Conservation (phyloP, 306 rosid genomes). For the Glycine latifolia region DNA sequence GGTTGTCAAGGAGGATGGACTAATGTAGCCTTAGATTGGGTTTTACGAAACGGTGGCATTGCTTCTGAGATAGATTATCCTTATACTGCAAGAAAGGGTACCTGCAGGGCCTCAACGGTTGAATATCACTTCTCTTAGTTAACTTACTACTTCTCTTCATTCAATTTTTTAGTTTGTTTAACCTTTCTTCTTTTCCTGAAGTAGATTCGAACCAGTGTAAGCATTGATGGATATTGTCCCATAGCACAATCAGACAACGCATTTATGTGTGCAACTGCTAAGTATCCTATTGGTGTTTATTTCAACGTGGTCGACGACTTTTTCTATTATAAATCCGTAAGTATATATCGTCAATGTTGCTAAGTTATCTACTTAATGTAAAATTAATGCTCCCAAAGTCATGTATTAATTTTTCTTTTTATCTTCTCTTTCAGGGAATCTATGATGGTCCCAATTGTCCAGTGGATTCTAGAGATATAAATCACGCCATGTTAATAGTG, state of each 20-base stretch:
- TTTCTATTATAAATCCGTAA: constrained; percentile 14
- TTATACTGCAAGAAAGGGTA: constrained; percentile 8
- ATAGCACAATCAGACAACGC: constrained; percentile 52
- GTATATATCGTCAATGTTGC: not conserved
- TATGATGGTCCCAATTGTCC: constrained; percentile 49
- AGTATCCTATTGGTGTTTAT: constrained; percentile 60
- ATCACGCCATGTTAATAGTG: constrained; percentile 47
- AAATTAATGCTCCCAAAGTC: too few species aligned
- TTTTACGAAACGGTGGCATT: constrained; percentile 25
- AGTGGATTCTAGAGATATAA: too few species aligned
- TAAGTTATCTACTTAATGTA: not conserved
- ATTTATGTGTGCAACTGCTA: constrained; percentile 55
- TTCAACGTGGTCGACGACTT: constrained; percentile 46
- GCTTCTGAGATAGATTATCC: constrained; percentile 1
- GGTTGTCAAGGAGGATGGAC: too few species aligned
- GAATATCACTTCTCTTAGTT: too few species aligned
- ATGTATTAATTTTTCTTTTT: not conserved
- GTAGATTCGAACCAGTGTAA: constrained; percentile 2
- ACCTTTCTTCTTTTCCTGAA: too few species aligned
- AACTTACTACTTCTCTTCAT: not conserved
- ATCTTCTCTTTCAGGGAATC: constrained; percentile 50
- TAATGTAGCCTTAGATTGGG: not conserved
- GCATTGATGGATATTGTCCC: constrained; percentile 43
- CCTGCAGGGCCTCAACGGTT: constrained; percentile 49
- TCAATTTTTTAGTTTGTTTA: not conserved